These are phyloP conservation scores for Spergularia azorica DNA, from an alignment of 179 eudicot genomes.

Conservation along the genomic window DNA sequence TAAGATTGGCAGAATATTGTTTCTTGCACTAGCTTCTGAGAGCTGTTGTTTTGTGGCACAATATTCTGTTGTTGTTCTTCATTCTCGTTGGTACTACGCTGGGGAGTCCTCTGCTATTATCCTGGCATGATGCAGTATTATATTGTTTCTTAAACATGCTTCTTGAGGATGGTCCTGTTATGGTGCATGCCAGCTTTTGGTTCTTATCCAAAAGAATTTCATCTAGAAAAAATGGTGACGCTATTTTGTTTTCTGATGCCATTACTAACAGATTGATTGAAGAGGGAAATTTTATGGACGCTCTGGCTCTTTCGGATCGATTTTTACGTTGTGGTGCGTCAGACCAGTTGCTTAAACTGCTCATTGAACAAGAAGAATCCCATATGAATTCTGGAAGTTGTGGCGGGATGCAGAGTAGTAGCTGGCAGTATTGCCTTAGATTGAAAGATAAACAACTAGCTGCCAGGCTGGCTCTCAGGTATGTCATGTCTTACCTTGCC, in stretches of 20 bases:
- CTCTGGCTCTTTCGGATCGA: slow-evolving; percentile 98
- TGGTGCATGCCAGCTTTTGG: neutral
- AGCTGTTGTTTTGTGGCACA: too few relatives aligned
- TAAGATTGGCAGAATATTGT: neutral
- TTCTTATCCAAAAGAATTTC: neutral
- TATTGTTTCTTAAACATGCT: neutral
- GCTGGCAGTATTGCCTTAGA: slow-evolving; percentile 95
- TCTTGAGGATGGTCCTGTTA: slow-evolving; percentile 5
- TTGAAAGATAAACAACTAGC: slow-evolving; percentile 91
- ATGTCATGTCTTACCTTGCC: slow-evolving; percentile 18
- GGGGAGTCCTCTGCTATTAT: too few relatives aligned
- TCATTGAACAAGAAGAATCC: slow-evolving; percentile 71
- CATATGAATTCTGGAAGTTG: slow-evolving; percentile 36
- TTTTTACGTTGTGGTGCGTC: slow-evolving; percentile 91
- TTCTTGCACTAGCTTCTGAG: neutral
- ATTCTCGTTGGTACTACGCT: too few relatives aligned
- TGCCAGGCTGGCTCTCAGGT: slow-evolving; percentile 87
- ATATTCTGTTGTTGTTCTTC: too few relatives aligned
- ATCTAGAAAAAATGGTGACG: neutral
- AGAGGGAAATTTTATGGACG: slow-evolving; percentile 89
- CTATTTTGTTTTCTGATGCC: slow-evolving; percentile 4
- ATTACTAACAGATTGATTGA: slow-evolving; percentile 62
- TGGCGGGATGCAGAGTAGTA: slow-evolving; percentile 59
- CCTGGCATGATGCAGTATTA: too few relatives aligned
- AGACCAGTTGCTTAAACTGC: slow-evolving; percentile 76